phyloP scores from a whole-genome alignment of 2,329 filamentous ascomycete species.

The Curvularia hawaiiensis region DNA sequence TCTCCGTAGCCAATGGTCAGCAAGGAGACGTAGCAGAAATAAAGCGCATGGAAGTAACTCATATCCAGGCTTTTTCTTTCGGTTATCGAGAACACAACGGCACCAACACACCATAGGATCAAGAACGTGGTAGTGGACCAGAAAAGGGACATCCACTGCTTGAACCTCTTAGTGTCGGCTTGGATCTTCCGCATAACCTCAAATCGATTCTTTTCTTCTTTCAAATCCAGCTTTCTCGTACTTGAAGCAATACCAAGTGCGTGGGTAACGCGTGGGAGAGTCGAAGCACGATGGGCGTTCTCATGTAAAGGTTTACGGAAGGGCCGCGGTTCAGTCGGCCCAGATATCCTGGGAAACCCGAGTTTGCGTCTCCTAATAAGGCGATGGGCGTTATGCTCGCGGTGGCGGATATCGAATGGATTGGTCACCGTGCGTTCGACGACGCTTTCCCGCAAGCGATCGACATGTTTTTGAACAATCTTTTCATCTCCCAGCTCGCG shows the following conservation, averaged over 20 bases:
- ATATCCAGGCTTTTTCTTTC: constrained; percentile 61
- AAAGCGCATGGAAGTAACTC: constrained; percentile 80
- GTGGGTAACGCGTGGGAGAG: constrained; percentile 15
- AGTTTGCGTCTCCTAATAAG: constrained; percentile 27
- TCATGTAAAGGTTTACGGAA: constrained; percentile 31
- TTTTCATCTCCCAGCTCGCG: constrained; percentile 65
- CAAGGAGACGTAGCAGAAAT: constrained; percentile 84
- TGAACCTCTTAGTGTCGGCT: constrained; percentile 64
- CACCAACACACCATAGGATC: constrained; percentile 80
- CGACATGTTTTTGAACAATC: constrained; percentile 64
- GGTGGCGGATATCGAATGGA: constrained; percentile 55
- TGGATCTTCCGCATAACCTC: constrained; percentile 83
- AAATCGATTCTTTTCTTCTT: constrained; percentile 70
- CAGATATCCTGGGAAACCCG: constrained; percentile 30
- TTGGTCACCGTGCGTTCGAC: constrained; percentile 60
- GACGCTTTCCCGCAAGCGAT: constrained; percentile 59
- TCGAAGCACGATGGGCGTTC: constrained; percentile 6
- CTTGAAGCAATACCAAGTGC: constrained; percentile 29
- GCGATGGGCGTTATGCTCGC: constrained; percentile 33
- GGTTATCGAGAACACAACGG: constrained; percentile 71
- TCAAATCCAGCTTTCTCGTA: constrained; percentile 60
- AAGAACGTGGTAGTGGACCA: constrained; percentile 72
- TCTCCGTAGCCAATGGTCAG: constrained; percentile 91
- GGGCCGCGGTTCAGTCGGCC: constrained; percentile 29
- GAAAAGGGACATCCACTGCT: constrained; percentile 74